Evolutionary conservation across 1,139 yeast species (phyloP).

Genomic region (Diutina siamensis): DNA sequence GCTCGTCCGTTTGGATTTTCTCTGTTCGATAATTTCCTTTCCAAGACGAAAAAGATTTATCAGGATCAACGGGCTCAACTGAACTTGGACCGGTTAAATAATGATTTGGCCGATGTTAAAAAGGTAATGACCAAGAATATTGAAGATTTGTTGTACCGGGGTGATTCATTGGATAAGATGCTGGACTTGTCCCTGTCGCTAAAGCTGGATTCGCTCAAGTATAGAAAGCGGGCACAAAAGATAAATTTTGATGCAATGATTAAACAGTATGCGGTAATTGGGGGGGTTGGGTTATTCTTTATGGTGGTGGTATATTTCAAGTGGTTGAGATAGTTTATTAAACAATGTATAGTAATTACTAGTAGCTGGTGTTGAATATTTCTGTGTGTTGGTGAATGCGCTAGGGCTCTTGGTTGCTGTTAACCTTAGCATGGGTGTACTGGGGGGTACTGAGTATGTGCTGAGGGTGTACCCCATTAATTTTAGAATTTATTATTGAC

Average conservation of each 20-base stretch:
- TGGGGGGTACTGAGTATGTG: too few relatives aligned
- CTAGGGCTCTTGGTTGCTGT: too few relatives aligned
- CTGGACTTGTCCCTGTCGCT: slow-evolving; percentile 75
- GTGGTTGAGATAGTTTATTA: slow-evolving; percentile 32
- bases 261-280: slow-evolving; percentile 82
- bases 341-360: too few relatives aligned
- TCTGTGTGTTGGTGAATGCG: too few relatives aligned
- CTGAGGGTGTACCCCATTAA: too few relatives aligned
- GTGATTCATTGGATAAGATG: slow-evolving; percentile 89
- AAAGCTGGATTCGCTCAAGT: slow-evolving; percentile 76
- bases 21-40: slow-evolving; percentile 71
- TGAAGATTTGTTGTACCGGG: slow-evolving; percentile 87
- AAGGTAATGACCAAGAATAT: slow-evolving; percentile 93
- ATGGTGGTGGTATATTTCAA: slow-evolving; percentile 80
- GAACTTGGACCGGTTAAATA: slow-evolving; percentile 74
- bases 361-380: too few relatives aligned
- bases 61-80: slow-evolving; percentile 87
- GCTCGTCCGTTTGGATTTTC: slow-evolving; percentile 87
- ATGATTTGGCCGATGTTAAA: slow-evolving; percentile 86
- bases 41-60: slow-evolving; percentile 78
- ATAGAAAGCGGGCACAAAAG: slow-evolving; percentile 79
- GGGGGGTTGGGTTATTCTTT: slow-evolving; percentile 57
- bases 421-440: too few relatives aligned
- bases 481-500: too few relatives aligned
- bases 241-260: slow-evolving; percentile 84